Conservation (phyloP, 2,329 filamentous ascomycete species). For the Alternaria triticimaculans region DNA sequence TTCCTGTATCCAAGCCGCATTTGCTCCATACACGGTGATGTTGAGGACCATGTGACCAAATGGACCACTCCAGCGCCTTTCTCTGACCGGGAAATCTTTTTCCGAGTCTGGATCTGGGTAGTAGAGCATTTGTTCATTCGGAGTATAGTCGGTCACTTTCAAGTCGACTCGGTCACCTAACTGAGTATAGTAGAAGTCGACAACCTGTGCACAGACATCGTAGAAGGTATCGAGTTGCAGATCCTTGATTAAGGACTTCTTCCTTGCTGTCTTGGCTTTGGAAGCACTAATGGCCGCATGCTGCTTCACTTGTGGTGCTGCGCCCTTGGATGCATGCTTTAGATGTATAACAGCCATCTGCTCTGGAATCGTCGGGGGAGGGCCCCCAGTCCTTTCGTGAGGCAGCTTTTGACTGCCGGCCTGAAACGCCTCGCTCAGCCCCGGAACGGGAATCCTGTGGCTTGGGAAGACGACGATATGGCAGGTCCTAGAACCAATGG, state of each 20-base stretch:
- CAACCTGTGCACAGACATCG: slow-evolving; percentile 75
- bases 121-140: slow-evolving; percentile 67
- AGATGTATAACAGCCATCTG: slow-evolving; percentile 34
- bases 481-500: not conserved
- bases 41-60: slow-evolving; percentile 74
- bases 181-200: slow-evolving; percentile 58
- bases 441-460: slow-evolving; percentile 25
- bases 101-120: slow-evolving; percentile 52
- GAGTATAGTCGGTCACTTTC: slow-evolving; percentile 35
- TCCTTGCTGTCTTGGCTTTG: slow-evolving; percentile 15
- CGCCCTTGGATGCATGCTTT: slow-evolving; percentile 28
- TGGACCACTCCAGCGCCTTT: slow-evolving; percentile 72
- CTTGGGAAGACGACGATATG: slow-evolving; percentile 26
- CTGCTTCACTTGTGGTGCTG: slow-evolving; percentile 21
- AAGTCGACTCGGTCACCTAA: slow-evolving; percentile 45
- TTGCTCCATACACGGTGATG: slow-evolving; percentile 73
- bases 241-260: slow-evolving; percentile 67
- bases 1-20: slow-evolving; percentile 65
- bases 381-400: slow-evolving; percentile 3
- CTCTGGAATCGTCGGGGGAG: slow-evolving; percentile 21
- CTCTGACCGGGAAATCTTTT: slow-evolving; percentile 25
- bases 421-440: slow-evolving; percentile 25
- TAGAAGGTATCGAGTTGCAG: slow-evolving; percentile 64
- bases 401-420: slow-evolving; percentile 21
- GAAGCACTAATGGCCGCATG: slow-evolving; percentile 11